Evolutionary conservation across 2,329 filamentous ascomycete species (phyloP).

Genomic region (Penicillium sp.): DNA sequence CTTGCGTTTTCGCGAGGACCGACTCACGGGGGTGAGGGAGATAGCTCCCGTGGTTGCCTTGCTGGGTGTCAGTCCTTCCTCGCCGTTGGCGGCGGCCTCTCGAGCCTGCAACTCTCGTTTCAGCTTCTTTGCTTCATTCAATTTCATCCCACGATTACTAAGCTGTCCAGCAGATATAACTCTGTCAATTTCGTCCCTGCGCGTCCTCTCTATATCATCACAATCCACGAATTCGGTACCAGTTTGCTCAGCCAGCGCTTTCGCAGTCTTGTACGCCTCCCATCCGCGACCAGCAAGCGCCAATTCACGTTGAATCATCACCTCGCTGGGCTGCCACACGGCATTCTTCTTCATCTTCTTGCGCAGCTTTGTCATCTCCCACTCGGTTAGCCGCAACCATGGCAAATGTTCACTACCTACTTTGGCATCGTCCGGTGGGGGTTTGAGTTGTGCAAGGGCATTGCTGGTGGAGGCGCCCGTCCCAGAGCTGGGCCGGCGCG

Average conservation of each 20-base stretch:
- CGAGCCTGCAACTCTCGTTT: slow-evolving; percentile 50
- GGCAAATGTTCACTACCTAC: slow-evolving; percentile 56
- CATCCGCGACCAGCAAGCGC: slow-evolving; percentile 52
- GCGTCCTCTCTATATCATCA: slow-evolving; percentile 38
- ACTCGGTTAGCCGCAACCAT: slow-evolving; percentile 61
- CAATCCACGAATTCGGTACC: slow-evolving; percentile 56
- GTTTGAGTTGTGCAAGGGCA: slow-evolving; percentile 53
- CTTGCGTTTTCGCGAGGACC: slow-evolving; percentile 48
- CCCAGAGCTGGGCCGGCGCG: slow-evolving; percentile 21
- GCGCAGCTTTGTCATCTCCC: slow-evolving; percentile 60
- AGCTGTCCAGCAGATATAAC: slow-evolving; percentile 45
- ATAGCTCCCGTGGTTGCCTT: slow-evolving; percentile 6
- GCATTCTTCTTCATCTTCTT: slow-evolving; percentile 68
- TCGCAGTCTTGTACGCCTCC: slow-evolving; percentile 46
- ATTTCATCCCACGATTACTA: slow-evolving; percentile 54
- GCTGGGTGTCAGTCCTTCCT: slow-evolving; percentile 1
- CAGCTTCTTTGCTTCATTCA: slow-evolving; percentile 57
- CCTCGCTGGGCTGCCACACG: slow-evolving; percentile 61
- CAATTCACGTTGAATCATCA: slow-evolving; percentile 62
- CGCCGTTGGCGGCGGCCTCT: slow-evolving; percentile 40
- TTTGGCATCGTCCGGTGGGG: slow-evolving; percentile 54
- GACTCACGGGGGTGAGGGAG: slow-evolving; percentile 18
- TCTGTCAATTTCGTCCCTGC: slow-evolving; percentile 37
- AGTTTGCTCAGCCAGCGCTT: slow-evolving; percentile 45
- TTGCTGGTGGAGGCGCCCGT: slow-evolving; percentile 51